A percentile compares a stretch with the other conserved stretches of the same genome.
Conservation (phyloP, 768 basidiomycete genomes). For the Mycena crocata region DNA sequence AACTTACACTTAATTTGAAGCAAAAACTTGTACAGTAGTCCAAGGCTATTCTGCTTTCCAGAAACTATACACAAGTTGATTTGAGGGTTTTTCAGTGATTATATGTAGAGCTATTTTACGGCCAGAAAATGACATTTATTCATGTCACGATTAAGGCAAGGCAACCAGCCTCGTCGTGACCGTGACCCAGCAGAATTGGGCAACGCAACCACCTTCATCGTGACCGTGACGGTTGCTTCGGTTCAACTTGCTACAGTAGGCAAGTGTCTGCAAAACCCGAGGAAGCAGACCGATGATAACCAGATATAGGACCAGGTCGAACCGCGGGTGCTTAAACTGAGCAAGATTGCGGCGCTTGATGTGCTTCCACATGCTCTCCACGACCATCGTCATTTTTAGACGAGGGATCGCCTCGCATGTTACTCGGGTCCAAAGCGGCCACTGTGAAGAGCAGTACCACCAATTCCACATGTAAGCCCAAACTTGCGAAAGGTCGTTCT, state of each 20-base stretch:
- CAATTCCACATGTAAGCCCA: slow-evolving; percentile 11
- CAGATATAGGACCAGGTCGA: slow-evolving; percentile 35
- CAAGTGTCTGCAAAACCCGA: slow-evolving; percentile 24
- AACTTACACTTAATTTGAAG: not conserved
- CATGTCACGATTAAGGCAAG: not conserved
- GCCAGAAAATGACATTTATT: not conserved
- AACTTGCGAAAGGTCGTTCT: not conserved
- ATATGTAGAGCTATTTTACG: not conserved
- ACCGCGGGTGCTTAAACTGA: slow-evolving; percentile 35
- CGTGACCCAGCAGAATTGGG: not conserved
- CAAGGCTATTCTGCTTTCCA: too few relatives aligned
- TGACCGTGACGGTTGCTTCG: not conserved
- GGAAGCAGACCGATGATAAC: slow-evolving; percentile 22
- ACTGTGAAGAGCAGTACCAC: not conserved
- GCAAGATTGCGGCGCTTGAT: slow-evolving; percentile 38
- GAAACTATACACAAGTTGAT: not conserved
- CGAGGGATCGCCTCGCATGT: not conserved
- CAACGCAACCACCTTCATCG: not conserved
- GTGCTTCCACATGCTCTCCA: slow-evolving; percentile 37
- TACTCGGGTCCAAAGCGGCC: not conserved
- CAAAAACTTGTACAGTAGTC: too few relatives aligned
- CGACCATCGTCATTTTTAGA: slow-evolving; percentile 39
- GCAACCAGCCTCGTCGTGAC: not conserved
- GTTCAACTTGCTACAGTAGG: not conserved
- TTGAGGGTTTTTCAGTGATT: not conserved